These are phyloP conservation scores for Cystobasidium slooffiae DNA, from an alignment of 1,284 basidiomycete genomes.

Conservation along the genomic window DNA sequence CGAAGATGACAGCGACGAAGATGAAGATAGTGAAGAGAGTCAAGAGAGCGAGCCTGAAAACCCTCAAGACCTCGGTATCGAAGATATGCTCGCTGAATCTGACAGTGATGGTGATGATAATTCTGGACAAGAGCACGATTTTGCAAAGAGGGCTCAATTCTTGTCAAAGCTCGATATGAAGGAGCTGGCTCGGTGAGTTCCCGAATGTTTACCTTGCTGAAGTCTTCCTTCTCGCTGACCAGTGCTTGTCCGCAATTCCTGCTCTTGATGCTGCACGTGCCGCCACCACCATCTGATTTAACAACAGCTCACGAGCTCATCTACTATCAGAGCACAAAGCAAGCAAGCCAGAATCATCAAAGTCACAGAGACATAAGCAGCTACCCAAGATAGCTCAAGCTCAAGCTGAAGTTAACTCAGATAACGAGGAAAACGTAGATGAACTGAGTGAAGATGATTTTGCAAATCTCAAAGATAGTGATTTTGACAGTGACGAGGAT, in stretches of 20 bases:
- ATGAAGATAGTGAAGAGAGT: too few species aligned
- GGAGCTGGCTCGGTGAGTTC: slow-evolving; percentile 69
- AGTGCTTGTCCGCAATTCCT: not conserved
- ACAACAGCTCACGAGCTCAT: slow-evolving; percentile 36
- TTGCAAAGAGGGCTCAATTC: slow-evolving; percentile 63
- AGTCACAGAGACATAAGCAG: slow-evolving; percentile 64
- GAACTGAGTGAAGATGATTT: slow-evolving; percentile 62
- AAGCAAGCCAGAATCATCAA: slow-evolving; percentile 68
- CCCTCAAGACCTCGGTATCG: slow-evolving; percentile 55
- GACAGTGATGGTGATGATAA: slow-evolving; percentile 61
- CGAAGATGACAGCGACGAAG: slow-evolving; percentile 47
- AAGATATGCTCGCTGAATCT: slow-evolving; percentile 67
- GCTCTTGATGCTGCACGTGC: not conserved
- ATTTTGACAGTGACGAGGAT: slow-evolving; percentile 47
- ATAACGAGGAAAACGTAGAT: slow-evolving; percentile 67
- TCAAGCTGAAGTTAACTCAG: slow-evolving; percentile 52
- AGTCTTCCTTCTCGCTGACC: not conserved
- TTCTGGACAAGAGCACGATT: slow-evolving; percentile 60
- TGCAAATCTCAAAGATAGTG: slow-evolving; percentile 53
- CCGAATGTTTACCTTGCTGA: not conserved
- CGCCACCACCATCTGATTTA: slow-evolving; percentile 13
- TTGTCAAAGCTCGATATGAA: slow-evolving; percentile 68
- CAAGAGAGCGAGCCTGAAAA: too few species aligned
- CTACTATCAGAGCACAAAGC: slow-evolving; percentile 72
- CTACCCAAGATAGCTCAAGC: slow-evolving; percentile 35